phyloP scores from a whole-genome alignment of 352 stramenopile species.

The Globisporangium yorkense region DNA sequence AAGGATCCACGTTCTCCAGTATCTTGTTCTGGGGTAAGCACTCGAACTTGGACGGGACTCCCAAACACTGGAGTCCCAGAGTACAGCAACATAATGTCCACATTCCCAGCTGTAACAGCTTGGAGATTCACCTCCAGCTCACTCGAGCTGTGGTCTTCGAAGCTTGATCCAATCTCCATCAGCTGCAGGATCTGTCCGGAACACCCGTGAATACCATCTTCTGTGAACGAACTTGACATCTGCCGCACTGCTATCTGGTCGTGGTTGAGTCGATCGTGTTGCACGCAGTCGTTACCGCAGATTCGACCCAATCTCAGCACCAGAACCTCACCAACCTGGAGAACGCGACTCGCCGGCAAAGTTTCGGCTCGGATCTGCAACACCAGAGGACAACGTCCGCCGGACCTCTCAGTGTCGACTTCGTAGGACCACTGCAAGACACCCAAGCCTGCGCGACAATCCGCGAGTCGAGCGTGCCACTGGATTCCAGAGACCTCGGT shows the following conservation, averaged over 20 bases:
- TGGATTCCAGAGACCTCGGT: constrained; percentile 4
- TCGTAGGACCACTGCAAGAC: constrained; percentile 5
- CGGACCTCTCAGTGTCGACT: not conserved
- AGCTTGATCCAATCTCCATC: not conserved
- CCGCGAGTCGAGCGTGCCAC: not conserved
- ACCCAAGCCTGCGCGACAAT: constrained; percentile 6
- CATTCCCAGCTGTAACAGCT: not conserved
- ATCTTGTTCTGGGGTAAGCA: not conserved
- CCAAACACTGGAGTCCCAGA: constrained; percentile 1
- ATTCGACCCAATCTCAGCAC: not conserved
- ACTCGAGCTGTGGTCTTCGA: not conserved
- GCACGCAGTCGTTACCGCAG: not conserved
- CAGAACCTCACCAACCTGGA: not conserved
- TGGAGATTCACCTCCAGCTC: not conserved
- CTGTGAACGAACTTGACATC: not conserved
- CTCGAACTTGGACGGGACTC: constrained; percentile 4
- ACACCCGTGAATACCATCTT: not conserved
- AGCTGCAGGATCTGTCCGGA: not conserved
- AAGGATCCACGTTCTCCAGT: not conserved
- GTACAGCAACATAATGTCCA: not conserved
- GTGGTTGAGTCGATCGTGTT: not conserved
- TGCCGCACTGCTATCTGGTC: not conserved
- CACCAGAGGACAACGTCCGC: not conserved
- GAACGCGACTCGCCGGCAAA: not conserved
- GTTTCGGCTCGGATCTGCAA: not conserved